Evolutionary conservation across 306 rosid genomes (phyloP).

Genomic region (Castanea crenata): DNA sequence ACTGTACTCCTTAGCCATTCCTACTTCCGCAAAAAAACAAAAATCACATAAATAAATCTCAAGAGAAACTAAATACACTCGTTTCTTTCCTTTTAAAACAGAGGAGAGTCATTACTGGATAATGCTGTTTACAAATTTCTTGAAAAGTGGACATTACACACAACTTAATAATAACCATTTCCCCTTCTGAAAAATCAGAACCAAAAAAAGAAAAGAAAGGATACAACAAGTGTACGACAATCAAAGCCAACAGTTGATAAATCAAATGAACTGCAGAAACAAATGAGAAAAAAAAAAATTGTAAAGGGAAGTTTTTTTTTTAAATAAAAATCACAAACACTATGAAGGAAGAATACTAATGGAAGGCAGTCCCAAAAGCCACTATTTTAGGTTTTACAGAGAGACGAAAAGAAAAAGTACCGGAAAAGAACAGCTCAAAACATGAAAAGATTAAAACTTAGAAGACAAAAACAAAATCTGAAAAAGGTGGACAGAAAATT

Average conservation of each 20-base stretch:
- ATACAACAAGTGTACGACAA: too few relatives aligned
- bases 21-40: background rate
- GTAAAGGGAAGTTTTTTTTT: too few relatives aligned
- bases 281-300: too few relatives aligned
- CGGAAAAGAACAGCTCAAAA: background rate
- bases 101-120: background rate
- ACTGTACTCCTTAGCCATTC: constrained; percentile 75
- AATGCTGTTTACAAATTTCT: background rate
- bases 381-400: background rate
- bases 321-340: too few relatives aligned
- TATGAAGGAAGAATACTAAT: too few relatives aligned
- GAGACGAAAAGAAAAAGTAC: background rate
- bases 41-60: background rate
- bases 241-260: too few relatives aligned
- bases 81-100: background rate
- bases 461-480: constrained; percentile 1
- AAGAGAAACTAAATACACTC: background rate
- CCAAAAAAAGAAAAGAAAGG: background rate
- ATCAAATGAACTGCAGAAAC: too few relatives aligned
- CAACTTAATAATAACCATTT: background rate
- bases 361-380: too few relatives aligned
- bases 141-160: background rate
- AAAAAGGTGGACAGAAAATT: background rate
- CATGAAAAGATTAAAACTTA: background rate
- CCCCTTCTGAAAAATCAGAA: constrained; percentile 1